Base-by-base conservation (phyloP, 345 rosid species). In the Trapa incisa region DNA sequence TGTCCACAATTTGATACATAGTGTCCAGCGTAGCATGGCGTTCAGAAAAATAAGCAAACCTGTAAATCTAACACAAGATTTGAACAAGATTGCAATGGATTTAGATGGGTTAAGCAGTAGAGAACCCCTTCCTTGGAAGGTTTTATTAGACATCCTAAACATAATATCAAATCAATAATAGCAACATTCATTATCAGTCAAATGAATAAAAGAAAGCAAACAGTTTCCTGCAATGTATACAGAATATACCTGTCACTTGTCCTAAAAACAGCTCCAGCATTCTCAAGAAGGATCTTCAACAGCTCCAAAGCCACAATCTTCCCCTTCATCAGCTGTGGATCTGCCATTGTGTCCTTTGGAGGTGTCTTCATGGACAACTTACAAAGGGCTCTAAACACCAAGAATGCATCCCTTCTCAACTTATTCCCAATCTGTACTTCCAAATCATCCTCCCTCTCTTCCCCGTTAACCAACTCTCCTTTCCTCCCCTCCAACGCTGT, bases 401-500 rank as follows among this genome's bases (percentile, higher is more conserved):
- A 84, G 81, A 94, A 94, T 1, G 99, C 99, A 75, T 94, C 99
- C 72, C 99, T 83, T 74, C 99, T 84, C 74, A 94, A 81, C 85
- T 94, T 94, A 76, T 94, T 94, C 68, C 99, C 99, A 74, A 94
- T 94, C 87, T 91, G 99, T 70, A 94, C 91, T 79, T 94, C 99
- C 75, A 86, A 74, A 75, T 91, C 97, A 43, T 91, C 97, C 10
- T 91, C 99, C 71, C 93, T 80, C 82, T 91, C 99, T 73, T 91
- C 96, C 42, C 97, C 97, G 39, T 87, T 96, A 2, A 86, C 90
- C 75, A 94, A 82, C 74, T 94, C 99, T 41, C 99, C 99, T 82
- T 94, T 94, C 74, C 99, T 82, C 72, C 96, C 99, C 79, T 94
- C 99, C 71, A 94, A 80, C 1, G 99, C 99, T 0, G 97, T 87